Conservation (phyloP, 2,329 filamentous ascomycete species). For the Hypoxylon sp. region DNA sequence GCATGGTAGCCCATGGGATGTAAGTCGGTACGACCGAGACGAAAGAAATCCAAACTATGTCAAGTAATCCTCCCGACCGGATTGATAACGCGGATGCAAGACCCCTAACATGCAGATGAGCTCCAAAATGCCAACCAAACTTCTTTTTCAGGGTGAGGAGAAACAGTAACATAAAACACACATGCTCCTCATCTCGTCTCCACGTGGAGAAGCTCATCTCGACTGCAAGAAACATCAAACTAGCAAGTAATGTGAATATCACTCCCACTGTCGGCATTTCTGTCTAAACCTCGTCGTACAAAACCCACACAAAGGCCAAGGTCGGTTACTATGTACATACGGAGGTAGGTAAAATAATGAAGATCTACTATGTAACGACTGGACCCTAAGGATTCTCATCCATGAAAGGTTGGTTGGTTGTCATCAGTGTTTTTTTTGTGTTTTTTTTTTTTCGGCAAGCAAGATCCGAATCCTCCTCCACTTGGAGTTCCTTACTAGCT, state of each 20-base stretch:
- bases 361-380: no score
- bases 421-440: no score
- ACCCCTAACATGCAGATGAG: conserved; percentile 14
- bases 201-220: conserved; percentile 19
- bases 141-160: conserved; percentile 6
- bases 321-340: no score
- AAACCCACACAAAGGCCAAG: no score
- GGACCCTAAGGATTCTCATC: no score
- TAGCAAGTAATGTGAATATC: conserved; percentile 21
- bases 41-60: conserved; percentile 18
- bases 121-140: conserved; percentile 15
- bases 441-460: conserved; percentile 18
- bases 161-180: conserved; percentile 20
- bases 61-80: conserved; percentile 22
- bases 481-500: conserved; percentile 27
- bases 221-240: conserved; percentile 9
- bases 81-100: conserved; percentile 14
- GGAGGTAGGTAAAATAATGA: no score
- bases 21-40: conserved; percentile 34
- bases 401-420: no score
- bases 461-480: conserved; percentile 35
- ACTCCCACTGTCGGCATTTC: conserved; percentile 8
- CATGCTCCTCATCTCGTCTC: conserved; percentile 12
- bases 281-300: not conserved
- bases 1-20: conserved; percentile 28